These are phyloP conservation scores for Takashimella koratensis DNA, from an alignment of 1,284 basidiomycete species.

Conservation along the genomic window DNA sequence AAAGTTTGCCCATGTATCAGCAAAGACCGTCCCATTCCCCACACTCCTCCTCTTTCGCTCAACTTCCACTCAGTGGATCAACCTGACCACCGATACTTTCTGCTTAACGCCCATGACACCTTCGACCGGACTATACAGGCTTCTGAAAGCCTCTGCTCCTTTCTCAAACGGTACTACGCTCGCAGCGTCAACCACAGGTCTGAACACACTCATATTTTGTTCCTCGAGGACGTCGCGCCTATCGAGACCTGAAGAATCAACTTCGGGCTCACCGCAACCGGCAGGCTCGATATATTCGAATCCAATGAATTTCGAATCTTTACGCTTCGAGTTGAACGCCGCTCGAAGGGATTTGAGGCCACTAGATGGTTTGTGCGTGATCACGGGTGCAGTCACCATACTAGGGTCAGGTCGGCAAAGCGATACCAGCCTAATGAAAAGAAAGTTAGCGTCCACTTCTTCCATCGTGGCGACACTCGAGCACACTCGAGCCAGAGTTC, in stretches of 20 bases:
- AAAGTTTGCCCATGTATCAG: no score
- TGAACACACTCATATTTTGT: constrained; percentile 29
- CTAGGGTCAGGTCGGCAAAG: constrained; percentile 8
- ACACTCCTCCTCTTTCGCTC: no score
- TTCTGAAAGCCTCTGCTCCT: constrained; percentile 34
- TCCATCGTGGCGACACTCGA: neutral
- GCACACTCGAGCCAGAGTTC: no score
- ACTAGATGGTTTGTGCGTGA: constrained; percentile 4
- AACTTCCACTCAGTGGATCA: constrained; percentile 29
- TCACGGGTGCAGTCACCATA: neutral
- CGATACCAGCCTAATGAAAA: neutral
- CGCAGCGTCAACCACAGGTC: constrained; percentile 26
- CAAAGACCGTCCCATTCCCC: no score
- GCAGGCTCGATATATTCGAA: constrained; percentile 36
- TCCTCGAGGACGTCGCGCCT: constrained; percentile 46
- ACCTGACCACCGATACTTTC: constrained; percentile 18
- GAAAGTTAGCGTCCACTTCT: neutral
- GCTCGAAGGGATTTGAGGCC: constrained; percentile 27
- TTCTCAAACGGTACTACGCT: constrained; percentile 38
- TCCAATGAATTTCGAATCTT: constrained; percentile 33
- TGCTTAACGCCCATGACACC: neutral
- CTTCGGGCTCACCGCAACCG: constrained; percentile 41
- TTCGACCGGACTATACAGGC: neutral
- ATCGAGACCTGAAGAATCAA: constrained; percentile 43
- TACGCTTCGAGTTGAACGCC: constrained; percentile 25